Percentiles rank a stretch among this genome's conserved stretches.
phyloP scores from a whole-genome alignment of 2,329 filamentous ascomycete genomes.

The Coniochaeta sp. region DNA sequence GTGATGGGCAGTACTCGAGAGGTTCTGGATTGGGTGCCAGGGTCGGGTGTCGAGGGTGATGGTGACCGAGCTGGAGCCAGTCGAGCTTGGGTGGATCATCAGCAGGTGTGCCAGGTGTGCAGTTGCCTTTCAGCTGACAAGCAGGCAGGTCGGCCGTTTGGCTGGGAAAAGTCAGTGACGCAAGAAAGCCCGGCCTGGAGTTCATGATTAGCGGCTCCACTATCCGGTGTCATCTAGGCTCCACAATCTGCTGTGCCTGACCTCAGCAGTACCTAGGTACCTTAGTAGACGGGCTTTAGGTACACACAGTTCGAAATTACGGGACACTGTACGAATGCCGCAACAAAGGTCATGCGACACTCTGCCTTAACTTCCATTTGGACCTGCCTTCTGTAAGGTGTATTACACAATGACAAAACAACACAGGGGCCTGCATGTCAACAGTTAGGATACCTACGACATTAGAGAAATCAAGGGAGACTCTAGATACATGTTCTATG shows the following conservation, averaged over 20 bases:
- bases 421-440: no score
- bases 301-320: no score
- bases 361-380: not conserved
- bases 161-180: not conserved
- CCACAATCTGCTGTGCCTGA: not conserved
- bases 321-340: not conserved
- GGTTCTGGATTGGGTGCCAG: conserved; percentile 13
- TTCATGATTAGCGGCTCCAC: not conserved
- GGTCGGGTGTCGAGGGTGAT: not conserved
- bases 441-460: no score
- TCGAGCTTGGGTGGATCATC: not conserved
- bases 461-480: no score
- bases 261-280: not conserved
- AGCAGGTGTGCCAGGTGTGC: no score
- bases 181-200: not conserved
- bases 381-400: no score
- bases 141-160: not conserved
- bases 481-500: no score
- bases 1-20: conserved; percentile 14
- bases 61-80: not conserved
- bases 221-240: not conserved
- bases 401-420: no score
- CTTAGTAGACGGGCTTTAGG: no score
- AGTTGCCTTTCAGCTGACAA: not conserved
- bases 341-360: not conserved